Conservation (phyloP, 2,329 filamentous ascomycete species). For the Alternaria atra region DNA sequence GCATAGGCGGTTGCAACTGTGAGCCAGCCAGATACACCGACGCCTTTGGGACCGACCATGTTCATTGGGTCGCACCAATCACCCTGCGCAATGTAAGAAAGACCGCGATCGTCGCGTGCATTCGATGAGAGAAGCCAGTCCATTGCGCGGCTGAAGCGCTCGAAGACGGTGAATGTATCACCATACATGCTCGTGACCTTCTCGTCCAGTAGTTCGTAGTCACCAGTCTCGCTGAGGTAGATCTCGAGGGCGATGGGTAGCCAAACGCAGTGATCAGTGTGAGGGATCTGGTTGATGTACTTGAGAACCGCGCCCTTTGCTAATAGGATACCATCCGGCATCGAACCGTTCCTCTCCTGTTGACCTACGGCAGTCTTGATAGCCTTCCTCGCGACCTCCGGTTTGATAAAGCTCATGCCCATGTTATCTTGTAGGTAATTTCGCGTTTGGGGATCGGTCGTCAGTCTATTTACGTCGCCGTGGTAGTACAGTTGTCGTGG, state of each 20-base stretch:
- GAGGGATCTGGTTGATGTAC: conserved; percentile 69
- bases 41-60: conserved; percentile 68
- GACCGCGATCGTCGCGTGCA: conserved; percentile 62
- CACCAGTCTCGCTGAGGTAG: conserved; percentile 65
- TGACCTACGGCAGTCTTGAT: conserved; percentile 62
- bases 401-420: conserved; percentile 67
- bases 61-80: conserved; percentile 71
- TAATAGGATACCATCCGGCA: conserved; percentile 67
- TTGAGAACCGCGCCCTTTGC: conserved; percentile 65
- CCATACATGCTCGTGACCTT: conserved; percentile 55
- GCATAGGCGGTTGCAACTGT: conserved; percentile 65
- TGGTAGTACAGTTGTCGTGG: conserved; percentile 68
- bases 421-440: conserved; percentile 70
- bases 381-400: conserved; percentile 59
- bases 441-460: conserved; percentile 67
- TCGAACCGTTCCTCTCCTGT: conserved; percentile 64
- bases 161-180: conserved; percentile 61
- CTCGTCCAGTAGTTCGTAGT: conserved; percentile 61
- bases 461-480: conserved; percentile 66
- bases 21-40: conserved; percentile 67
- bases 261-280: conserved; percentile 69
- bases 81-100: conserved; percentile 67
- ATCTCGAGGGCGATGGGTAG: conserved; percentile 64
- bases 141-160: conserved; percentile 66
- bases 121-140: conserved; percentile 60